phyloP scores from a whole-genome alignment of 331 rosid genomes.

The Pyrus hybrid region DNA sequence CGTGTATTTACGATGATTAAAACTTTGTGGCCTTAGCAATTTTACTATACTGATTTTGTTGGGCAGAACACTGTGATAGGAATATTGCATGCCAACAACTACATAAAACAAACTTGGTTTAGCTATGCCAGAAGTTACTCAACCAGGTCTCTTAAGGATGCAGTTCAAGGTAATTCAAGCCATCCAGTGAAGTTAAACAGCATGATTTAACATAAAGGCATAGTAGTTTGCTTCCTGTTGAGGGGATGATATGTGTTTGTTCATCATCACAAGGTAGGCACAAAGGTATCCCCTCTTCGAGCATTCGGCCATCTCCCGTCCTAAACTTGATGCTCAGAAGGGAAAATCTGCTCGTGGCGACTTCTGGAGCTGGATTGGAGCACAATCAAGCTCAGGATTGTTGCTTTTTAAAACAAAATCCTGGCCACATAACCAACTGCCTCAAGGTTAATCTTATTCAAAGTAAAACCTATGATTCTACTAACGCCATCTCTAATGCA shows the following conservation, averaged over 20 bases:
- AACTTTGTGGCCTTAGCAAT: background rate
- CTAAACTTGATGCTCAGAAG: background rate
- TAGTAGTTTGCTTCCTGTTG: conserved; percentile 9
- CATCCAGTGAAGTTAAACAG: background rate
- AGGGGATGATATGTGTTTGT: background rate
- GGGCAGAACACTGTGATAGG: background rate
- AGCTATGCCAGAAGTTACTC: too few species aligned
- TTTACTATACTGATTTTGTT: background rate
- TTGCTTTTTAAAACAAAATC: too few species aligned
- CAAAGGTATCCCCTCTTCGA: background rate
- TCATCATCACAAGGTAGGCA: conserved; percentile 1
- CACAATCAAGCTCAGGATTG: conserved; percentile 2
- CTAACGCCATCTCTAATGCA: too few species aligned
- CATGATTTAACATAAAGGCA: background rate
- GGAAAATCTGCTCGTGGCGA: background rate
- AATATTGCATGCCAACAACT: background rate
- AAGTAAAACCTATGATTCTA: too few species aligned
- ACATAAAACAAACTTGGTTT: too few species aligned
- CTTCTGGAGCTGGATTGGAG: background rate
- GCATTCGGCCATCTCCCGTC: background rate
- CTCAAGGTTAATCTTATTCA: too few species aligned
- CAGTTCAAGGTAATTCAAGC: conserved; percentile 1
- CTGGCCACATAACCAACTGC: too few species aligned
- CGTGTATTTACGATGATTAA: too few species aligned
- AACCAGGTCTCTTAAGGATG: background rate